A percentile compares a stretch with the other conserved stretches of the same genome.
Evolutionary conservation across 257 asterid species (phyloP).

Genomic region (Pogostemon cablin): DNA sequence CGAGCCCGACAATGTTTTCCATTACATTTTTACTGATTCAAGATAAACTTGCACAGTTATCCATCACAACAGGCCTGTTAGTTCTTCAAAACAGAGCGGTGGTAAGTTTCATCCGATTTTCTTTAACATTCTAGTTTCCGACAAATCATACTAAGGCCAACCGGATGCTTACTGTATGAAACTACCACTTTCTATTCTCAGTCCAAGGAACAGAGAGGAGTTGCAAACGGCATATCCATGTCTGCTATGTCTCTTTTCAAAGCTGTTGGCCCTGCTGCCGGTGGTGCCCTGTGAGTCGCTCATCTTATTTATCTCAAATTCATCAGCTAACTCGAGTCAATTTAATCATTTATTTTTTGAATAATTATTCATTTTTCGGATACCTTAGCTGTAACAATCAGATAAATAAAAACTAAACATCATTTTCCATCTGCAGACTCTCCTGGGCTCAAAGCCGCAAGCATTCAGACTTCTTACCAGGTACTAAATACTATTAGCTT

Average conservation of each 20-base stretch:
- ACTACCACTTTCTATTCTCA: slow-evolving; percentile 32
- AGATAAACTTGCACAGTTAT: slow-evolving; percentile 45
- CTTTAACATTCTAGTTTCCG: background rate
- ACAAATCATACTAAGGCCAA: background rate
- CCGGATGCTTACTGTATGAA: background rate
- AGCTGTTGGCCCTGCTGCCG: slow-evolving; percentile 85
- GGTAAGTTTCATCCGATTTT: slow-evolving; percentile 42
- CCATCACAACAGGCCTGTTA: slow-evolving; percentile 74
- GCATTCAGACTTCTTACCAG: slow-evolving; percentile 62
- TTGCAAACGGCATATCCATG: slow-evolving; percentile 91
- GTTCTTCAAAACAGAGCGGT: slow-evolving; percentile 86
- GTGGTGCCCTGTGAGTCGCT: slow-evolving; percentile 75
- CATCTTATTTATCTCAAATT: slow-evolving; percentile 9
- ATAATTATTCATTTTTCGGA: background rate
- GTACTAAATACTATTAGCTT: slow-evolving; percentile 35
- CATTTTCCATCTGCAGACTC: slow-evolving; percentile 47
- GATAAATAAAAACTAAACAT: background rate
- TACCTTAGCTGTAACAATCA: too few relatives aligned
- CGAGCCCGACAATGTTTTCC: background rate
- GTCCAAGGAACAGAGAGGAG: slow-evolving; percentile 80
- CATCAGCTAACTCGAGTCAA: background rate
- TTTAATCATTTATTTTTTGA: background rate
- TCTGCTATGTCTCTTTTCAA: slow-evolving; percentile 82
- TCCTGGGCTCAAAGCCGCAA: slow-evolving; percentile 73
- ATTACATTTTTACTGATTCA: slow-evolving; percentile 3